Conservation (phyloP, 139 green algal genomes). For the Auxenochlorella protothecoides region DNA sequence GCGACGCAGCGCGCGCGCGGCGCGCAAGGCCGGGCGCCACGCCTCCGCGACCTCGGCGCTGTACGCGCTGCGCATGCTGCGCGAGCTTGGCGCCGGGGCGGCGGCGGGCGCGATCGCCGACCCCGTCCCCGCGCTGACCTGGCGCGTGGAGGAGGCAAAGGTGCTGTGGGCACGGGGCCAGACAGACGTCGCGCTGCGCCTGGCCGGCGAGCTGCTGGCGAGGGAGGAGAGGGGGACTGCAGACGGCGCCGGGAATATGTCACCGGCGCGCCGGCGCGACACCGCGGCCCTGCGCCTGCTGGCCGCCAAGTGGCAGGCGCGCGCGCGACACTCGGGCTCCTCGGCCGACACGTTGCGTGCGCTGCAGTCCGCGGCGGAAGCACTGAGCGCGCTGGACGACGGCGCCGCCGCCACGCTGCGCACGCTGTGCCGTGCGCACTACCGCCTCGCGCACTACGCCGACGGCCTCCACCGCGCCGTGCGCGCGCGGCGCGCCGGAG, state of each 20-base stretch:
- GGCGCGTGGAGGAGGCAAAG: slow-evolving; percentile 68
- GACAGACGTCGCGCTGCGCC: slow-evolving; percentile 34
- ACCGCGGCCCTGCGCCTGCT: slow-evolving; percentile 37
- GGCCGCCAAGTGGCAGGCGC: slow-evolving; percentile 58
- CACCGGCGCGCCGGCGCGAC: too few relatives aligned
- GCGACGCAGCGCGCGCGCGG: too few relatives aligned
- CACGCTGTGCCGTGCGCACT: slow-evolving; percentile 36
- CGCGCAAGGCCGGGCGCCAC: too few relatives aligned
- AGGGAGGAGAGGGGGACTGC: neutral
- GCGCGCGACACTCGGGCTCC: slow-evolving; percentile 5
- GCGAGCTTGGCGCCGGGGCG: too few relatives aligned
- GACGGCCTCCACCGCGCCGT: slow-evolving; percentile 54
- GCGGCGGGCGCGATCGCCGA: too few relatives aligned
- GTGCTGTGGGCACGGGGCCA: slow-evolving; percentile 62
- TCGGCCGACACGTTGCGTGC: neutral
- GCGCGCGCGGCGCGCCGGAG: too few relatives aligned
- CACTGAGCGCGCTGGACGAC: neutral
- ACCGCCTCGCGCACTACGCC: slow-evolving; percentile 63
- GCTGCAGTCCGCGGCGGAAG: slow-evolving; percentile 3
- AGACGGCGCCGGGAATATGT: too few relatives aligned
- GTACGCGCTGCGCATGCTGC: slow-evolving; percentile 16
- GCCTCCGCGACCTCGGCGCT: slow-evolving; percentile 9
- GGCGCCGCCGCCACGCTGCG: neutral
- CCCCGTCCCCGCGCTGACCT: slow-evolving; percentile 4
- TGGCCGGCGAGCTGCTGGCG: slow-evolving; percentile 10